phyloP scores from a whole-genome alignment of 73 alveolate species.

The Uronychia binucleata region DNA sequence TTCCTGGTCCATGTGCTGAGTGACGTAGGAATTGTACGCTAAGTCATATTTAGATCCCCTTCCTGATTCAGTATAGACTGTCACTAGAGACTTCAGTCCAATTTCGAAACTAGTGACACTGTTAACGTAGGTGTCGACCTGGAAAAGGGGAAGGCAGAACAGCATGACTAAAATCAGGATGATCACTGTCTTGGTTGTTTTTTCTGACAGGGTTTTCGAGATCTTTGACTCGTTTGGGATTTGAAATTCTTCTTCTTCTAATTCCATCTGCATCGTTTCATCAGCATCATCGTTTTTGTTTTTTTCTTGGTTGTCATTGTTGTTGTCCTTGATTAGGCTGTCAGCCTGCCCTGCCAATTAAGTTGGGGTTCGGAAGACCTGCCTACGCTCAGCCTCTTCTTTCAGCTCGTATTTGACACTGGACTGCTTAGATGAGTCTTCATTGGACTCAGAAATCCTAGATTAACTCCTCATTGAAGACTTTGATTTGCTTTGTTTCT shows the following conservation, averaged over 20 bases:
- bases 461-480: not conserved
- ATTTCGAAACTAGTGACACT: not conserved
- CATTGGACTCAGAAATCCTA: not conserved
- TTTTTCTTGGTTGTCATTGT: not conserved
- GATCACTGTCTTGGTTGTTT: slow-evolving; percentile 45
- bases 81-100: not conserved
- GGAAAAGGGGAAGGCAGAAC: slow-evolving; percentile 31
- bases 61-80: not conserved
- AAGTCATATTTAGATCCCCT: not conserved
- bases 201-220: slow-evolving; percentile 36
- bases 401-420: not conserved
- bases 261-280: not conserved
- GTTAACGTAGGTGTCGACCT: slow-evolving; percentile 4
- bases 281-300: not conserved
- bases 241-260: slow-evolving; percentile 27
- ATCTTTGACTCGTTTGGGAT: slow-evolving; percentile 42
- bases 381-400: no score
- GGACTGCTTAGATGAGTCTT: not conserved
- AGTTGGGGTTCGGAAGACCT: no score
- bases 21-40: not conserved
- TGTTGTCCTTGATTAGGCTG: not conserved
- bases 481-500: not conserved
- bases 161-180: slow-evolving; percentile 45
- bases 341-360: not conserved
- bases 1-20: not conserved